Evolutionary conservation across 164 flowering plant species (phyloP).

Genomic region (Tetrastigma voinierianum): DNA sequence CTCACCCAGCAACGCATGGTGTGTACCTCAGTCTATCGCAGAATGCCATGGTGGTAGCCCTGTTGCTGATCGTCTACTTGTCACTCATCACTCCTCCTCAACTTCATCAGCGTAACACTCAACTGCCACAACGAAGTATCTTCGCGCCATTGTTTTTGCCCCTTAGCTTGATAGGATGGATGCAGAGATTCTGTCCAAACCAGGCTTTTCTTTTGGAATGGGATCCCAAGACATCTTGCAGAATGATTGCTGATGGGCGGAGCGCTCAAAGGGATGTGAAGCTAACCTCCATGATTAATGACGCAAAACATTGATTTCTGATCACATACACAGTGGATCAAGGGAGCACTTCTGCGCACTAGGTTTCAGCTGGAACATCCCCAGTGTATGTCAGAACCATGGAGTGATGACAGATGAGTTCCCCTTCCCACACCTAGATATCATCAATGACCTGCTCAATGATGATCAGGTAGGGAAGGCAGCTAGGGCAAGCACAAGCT

Average conservation of each 20-base stretch:
- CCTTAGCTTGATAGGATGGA: constrained; percentile 39
- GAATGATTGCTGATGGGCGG: constrained; percentile 51
- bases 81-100: too few relatives aligned
- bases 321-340: constrained; percentile 24
- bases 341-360: constrained; percentile 32
- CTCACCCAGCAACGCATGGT: constrained; percentile 46
- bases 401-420: constrained; percentile 65
- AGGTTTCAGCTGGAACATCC: constrained; percentile 39
- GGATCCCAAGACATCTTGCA: constrained; percentile 38
- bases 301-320: constrained; percentile 33
- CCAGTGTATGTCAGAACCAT: constrained; percentile 52
- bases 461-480: constrained; percentile 63
- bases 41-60: constrained; percentile 71
- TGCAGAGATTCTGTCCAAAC: constrained; percentile 21
- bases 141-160: constrained; percentile 31
- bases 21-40: constrained; percentile 72
- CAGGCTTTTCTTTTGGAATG: constrained; percentile 58
- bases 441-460: constrained; percentile 84
- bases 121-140: constrained; percentile 32
- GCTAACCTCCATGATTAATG: constrained; percentile 27
- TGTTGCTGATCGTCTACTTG: too few relatives aligned
- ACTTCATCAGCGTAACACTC: constrained; percentile 36
- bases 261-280: constrained; percentile 38
- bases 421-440: constrained; percentile 96
- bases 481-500: constrained; percentile 15